phyloP scores from a whole-genome alignment of 495 filamentous ascomycete species.

The Corynascus novoguineensis region DNA sequence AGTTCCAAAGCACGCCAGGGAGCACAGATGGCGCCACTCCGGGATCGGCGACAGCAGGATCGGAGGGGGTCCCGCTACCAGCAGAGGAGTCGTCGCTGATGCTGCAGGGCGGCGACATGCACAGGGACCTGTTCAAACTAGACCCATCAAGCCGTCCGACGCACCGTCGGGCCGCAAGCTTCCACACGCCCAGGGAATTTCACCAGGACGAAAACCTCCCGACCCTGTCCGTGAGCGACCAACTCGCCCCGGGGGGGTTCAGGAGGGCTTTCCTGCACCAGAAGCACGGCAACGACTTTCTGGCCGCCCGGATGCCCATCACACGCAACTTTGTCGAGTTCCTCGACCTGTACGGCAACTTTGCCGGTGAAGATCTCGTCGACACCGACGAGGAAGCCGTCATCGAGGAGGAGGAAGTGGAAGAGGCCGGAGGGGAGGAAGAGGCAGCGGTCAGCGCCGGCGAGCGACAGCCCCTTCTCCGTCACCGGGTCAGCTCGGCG shows the following conservation, averaged over 20 bases:
- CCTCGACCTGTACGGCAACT: conserved; percentile 62
- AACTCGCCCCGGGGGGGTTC: conserved; percentile 56
- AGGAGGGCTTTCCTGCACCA: conserved; percentile 54
- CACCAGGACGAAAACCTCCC: conserved; percentile 16
- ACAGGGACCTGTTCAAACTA: conserved; percentile 62
- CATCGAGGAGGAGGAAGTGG: conserved; percentile 41
- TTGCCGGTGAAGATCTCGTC: conserved; percentile 64
- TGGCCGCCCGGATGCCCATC: conserved; percentile 42
- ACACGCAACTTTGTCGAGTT: conserved; percentile 65
- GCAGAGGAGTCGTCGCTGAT: conserved; percentile 52
- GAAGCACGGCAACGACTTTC: conserved; percentile 38
- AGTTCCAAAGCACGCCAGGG: conserved; percentile 24
- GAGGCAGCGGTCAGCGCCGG: conserved; percentile 24
- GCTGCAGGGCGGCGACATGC: conserved; percentile 63
- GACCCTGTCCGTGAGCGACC: conserved; percentile 43
- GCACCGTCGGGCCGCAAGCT: conserved; percentile 53
- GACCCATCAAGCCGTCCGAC: conserved; percentile 45
- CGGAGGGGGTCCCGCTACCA: conserved; percentile 25
- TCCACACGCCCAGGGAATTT: conserved; percentile 42
- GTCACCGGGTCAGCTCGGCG: conserved; percentile 42
- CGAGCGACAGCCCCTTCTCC: conserved; percentile 52
- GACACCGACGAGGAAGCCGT: conserved; percentile 58
- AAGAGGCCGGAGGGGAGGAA: conserved; percentile 23
- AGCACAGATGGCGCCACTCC: conserved; percentile 7
- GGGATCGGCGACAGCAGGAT: conserved; percentile 30